Base-by-base conservation (phyloP, 805 yeast species). In the Saturnispora bothae region DNA sequence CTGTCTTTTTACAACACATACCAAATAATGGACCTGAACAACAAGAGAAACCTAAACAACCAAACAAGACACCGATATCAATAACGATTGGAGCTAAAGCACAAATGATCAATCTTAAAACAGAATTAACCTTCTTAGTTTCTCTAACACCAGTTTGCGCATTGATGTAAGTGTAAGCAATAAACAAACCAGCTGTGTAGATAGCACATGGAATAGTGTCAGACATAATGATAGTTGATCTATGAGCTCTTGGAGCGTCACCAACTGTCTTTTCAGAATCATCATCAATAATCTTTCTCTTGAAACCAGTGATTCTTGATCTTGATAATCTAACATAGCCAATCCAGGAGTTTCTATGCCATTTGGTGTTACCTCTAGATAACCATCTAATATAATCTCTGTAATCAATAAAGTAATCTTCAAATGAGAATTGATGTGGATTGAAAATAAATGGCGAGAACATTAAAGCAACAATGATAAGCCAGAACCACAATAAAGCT, bases 21-120 rank as follows among this genome's bases (percentile, higher is more conserved):
- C 92, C 92, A 48, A 89, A 75, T 57, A 89, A 52, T 51, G 99
- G 98, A 60, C 99, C 99, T 21, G 95, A 84, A 71, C 96, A 92
- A 66, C 98, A 92, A 13, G 96, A 83, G 63, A 88, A 57, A 51
- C 76, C 85, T 51, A 83, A 69, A 63, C 89, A 73, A 48, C 82
- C 71, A 53, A 71, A 73, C 48, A 88, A 65, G 25, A 77, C 80
- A 71, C 95, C 98, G 61, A 85, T 74, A 60, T 92, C 81, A 60
- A 89, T 73, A 23, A 67, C 95, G 59, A 92, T 81, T 45, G 99
- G 99, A 39, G 82, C 97, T 52, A 89, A 66, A 4, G 95, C 65
- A 68, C 92, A 82, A 47, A 83, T 75, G 43, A 81, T 66, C 43
- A 83, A 57, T 73, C 94, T 78, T 45, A 80, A 61, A 41, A 66